Evolutionary conservation across 306 rosid species (phyloP), one percentile per base, ranked within the genome.

Genomic region (Adenanthera pavonina): DNA sequence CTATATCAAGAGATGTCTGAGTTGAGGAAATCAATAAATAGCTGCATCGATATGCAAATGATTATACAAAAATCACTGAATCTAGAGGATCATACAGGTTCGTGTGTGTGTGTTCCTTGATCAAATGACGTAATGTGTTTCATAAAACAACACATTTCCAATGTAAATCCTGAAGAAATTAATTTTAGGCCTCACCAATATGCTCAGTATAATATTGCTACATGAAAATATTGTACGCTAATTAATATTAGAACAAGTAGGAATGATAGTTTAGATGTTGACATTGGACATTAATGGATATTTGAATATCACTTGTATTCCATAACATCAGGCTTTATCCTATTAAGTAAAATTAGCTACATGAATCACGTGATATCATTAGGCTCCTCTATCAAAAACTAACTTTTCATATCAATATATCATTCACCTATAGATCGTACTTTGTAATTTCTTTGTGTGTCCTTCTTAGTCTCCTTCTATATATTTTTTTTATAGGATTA

Each of bases 1-100:
- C 86, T 95, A 66, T 74, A 86, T 81, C 88, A 70, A 3, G 99
- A 95, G 86, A 90, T 95, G 89, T 84, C 94, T 15, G 96, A 88
- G 83, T 88, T 95, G n/a, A 89, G 94, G 84, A 92, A 89, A 84
- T 79, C 91, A 67, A 84, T 93, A 62, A 92, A 84, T 83, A 76
- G 92, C 72, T 93, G 98, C 84, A 76, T 93, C 75, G 94, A 90
- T 72, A 88, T 92, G 97, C 97, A 95, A 52, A 87, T 89, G 85
- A 85, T 72, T 30, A 47, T 84, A 57, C 92, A 88, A 75, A 86
- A 87, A 78, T 91, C 92, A 46, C 82, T 79, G 53, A 80, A 80
- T 67, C 97, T 70, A 48, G 89, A 90, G 54, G 83, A 71, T 85
- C 86, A 81, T 66, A 80, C 83, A 84, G 94, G 95, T 90, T 65